Base-by-base conservation (phyloP, 169 alveolate species). In the Neospora caninum region DNA sequence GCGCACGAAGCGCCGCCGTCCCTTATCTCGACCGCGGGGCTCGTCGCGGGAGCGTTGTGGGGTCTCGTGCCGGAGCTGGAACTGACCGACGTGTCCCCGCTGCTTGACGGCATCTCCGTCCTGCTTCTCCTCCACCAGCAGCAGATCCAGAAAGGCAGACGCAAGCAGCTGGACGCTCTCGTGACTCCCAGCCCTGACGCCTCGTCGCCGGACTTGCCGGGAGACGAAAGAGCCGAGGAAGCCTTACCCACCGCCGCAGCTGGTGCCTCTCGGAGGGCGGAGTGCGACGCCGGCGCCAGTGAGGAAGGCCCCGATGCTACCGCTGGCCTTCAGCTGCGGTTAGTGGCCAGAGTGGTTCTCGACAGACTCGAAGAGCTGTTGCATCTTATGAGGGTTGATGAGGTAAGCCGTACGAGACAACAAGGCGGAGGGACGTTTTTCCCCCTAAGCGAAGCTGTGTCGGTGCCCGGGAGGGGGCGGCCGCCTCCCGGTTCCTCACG, bases 271-370 rank as follows among this genome's bases (percentile, higher is more conserved):
- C 82, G 42, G 34, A 20, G 82, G 45, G 20, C 10, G 45, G 86
- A 78, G 86, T 16, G 45, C 18, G 86, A n/a, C 39, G 6, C 42
- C 43, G 45, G 45, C 41, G 45, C 49, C 2, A n/a, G 9, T 20
- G 86, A 78, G 4, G 39, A 36, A 16, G 22, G 43, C 42, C 39
- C 2, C 22, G 39, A 78, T n/a, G 45, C 27, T n/a, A 43, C 86
- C 13, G 39, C 86, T n/a, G 86, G 86, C 1, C 86, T 78, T n/a
- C 89, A 78, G 89, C 89, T 82, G 67, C 53, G 89, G 58, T 31
- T 82, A 7, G 38, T 82, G 89, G 89, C 89, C 0, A 13, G 36
- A 42, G 64, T 42, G 18, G 41, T 82, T 36, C 43, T 82, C 22
- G 89, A 82, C 18, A 36, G 89, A 36, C 41, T 82, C 25, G 89